Conservation (phyloP, 805 yeast species). For the Candida vaughaniae region DNA sequence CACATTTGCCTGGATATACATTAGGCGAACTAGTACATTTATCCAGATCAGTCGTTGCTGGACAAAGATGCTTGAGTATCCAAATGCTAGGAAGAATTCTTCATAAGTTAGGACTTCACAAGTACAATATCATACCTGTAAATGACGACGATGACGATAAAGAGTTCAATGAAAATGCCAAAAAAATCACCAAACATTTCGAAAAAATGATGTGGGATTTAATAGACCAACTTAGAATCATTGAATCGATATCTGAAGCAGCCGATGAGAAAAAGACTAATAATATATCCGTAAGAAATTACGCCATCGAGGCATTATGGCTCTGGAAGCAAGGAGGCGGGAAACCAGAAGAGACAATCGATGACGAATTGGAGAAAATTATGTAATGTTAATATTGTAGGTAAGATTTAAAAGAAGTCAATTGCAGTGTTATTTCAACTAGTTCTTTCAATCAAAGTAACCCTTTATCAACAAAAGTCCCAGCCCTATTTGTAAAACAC, state of each 20-base stretch:
- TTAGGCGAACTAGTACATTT: constrained; percentile 77
- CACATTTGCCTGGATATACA: constrained; percentile 91
- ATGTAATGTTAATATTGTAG: constrained; percentile 3
- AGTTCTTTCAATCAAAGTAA: too few species aligned
- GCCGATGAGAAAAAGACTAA: constrained; percentile 62
- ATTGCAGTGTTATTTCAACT: too few species aligned
- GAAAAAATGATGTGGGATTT: constrained; percentile 69
- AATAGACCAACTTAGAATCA: constrained; percentile 57
- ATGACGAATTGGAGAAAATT: constrained; percentile 23
- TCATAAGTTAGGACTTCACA: constrained; percentile 70
- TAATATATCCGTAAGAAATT: constrained; percentile 73
- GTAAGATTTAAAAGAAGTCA: too few species aligned
- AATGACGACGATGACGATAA: constrained; percentile 31
- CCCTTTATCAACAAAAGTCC: too few species aligned
- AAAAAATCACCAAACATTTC: constrained; percentile 33
- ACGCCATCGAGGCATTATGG: constrained; percentile 91
- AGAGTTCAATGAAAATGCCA: constrained; percentile 29
- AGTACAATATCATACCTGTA: constrained; percentile 53
- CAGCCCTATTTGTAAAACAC: constrained; percentile 3
- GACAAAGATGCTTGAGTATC: constrained; percentile 85
- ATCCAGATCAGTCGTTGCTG: constrained; percentile 72
- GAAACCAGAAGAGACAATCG: constrained; percentile 23
- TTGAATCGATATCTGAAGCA: constrained; percentile 65
- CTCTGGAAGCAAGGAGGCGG: constrained; percentile 66
- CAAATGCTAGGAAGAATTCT: constrained; percentile 85